These are phyloP conservation scores for Craterostigma plantagineum DNA, from an alignment of 257 asterid species.

Conservation along the genomic window DNA sequence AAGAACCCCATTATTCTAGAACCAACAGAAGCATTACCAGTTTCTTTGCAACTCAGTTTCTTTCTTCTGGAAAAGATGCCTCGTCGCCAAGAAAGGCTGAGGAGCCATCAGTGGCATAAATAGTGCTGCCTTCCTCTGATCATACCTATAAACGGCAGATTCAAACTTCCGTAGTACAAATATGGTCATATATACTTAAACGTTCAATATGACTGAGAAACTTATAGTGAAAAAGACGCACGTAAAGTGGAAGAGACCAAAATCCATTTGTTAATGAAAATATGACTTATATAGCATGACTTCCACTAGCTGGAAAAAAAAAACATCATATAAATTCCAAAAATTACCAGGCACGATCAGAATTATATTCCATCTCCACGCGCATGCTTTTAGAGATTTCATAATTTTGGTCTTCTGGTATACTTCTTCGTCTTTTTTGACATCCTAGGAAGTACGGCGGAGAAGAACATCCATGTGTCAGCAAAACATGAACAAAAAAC, in stretches of 20 bases:
- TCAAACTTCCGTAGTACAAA: background rate
- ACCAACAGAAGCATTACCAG: slow-evolving; percentile 31
- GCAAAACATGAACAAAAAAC: background rate
- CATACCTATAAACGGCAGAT: slow-evolving; percentile 52
- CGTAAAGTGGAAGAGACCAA: too few species aligned
- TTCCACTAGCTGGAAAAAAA: background rate
- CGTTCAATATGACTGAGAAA: background rate
- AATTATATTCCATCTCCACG: slow-evolving; percentile 71
- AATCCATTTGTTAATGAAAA: too few species aligned
- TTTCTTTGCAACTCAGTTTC: slow-evolving; percentile 74
- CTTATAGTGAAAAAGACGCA: background rate
- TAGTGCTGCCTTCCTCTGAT: slow-evolving; percentile 78
- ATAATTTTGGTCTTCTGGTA: slow-evolving; percentile 26
- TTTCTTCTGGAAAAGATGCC: slow-evolving; percentile 77
- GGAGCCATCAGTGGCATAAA: slow-evolving; percentile 48
- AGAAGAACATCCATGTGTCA: background rate
- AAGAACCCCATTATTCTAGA: background rate
- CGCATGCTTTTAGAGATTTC: slow-evolving; percentile 80
- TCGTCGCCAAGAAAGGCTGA: slow-evolving; percentile 77
- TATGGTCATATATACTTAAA: background rate
- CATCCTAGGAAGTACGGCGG: slow-evolving; percentile 12
- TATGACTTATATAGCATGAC: too few species aligned
- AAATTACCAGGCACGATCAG: slow-evolving; percentile 85
- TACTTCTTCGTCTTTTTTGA: slow-evolving; percentile 37
- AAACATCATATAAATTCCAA: background rate